Base-by-base conservation (phyloP, 805 yeast genomes). In the Saccharomycopsis microspora region DNA sequence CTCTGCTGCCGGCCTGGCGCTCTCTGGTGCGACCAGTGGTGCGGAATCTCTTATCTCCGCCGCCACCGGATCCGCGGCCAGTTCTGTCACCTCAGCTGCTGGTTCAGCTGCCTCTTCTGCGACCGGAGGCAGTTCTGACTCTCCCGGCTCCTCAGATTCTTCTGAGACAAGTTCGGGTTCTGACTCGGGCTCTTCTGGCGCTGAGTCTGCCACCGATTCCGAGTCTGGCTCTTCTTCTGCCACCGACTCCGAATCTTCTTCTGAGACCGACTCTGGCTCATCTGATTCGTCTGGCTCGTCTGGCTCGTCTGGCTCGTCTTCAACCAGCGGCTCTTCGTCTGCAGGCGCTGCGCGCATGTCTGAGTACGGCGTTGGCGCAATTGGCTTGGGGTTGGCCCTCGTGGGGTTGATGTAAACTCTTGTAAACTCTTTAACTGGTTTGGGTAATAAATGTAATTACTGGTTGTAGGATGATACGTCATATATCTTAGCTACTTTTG, bases 11-110 rank as follows among this genome's bases (percentile, higher is more conserved):
- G 40, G 29, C 5, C 19, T 9, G n/a, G 41, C 27, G 19, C 42
- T 42, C 28, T 28, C 43, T 19, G 43, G 32, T 32, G 47, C 31
- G 10, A 46, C 50, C 10, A 42, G 47, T 19, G 50, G 10, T 33
- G 46, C 19, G n/a, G 47, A 34, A 32, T 43, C 43, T 30, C 46
- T 42, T 30, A 43, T 39, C 27, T 37, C 42, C 29, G 39, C 11
- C 5, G 19, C 19, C 19, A 19, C 19, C 19, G 19, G 19, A 19
- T 19, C 19, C 19, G 19, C 19, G 19, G 19, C 19, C 19, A 19
- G 19, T 19, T 19, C 19, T 19, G 48, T 40, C 32, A 41, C 48
- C 3, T 27, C 36, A 29, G 30, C n/a, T 4, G 44, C 40, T 5
- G 48, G 30, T 30, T 32, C 41, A 10, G 50, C 39, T 35, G 43